These are phyloP conservation scores for Talaromyces marneffei DNA, from an alignment of 2,329 filamentous ascomycete species.

Conservation along the genomic window DNA sequence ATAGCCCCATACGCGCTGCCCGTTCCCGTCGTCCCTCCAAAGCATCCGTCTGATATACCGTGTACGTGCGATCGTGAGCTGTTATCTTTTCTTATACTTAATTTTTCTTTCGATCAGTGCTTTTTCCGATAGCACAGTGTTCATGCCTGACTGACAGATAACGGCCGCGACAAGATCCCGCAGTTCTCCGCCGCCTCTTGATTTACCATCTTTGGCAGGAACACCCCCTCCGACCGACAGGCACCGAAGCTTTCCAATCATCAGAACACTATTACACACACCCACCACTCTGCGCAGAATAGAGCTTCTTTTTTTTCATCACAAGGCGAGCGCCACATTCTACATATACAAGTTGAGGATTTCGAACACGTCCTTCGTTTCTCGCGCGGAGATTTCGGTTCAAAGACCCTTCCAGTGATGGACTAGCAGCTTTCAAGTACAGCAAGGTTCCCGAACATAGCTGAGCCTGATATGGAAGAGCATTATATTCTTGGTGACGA, in stretches of 20 bases:
- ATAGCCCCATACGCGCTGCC: background rate
- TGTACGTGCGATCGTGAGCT: background rate
- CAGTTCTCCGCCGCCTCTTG: background rate
- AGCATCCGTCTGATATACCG: background rate
- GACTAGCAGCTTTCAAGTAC: background rate
- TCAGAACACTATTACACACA: background rate
- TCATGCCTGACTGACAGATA: background rate
- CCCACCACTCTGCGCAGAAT: background rate
- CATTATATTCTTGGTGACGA: slow-evolving; percentile 40
- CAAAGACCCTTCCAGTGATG: background rate
- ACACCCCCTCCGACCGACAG: background rate
- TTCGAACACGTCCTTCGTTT: background rate
- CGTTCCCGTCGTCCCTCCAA: background rate
- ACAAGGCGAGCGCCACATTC: background rate
- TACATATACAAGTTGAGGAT: too few relatives aligned
- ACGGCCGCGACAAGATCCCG: background rate
- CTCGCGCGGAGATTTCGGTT: background rate
- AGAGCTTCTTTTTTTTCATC: background rate
- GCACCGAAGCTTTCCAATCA: background rate
- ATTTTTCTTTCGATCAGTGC: background rate
- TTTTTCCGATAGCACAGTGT: background rate
- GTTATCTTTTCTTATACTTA: background rate
- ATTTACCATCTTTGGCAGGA: background rate
- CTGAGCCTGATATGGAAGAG: slow-evolving; percentile 21
- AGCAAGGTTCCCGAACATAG: background rate